Percentiles rank a stretch among this genome's conserved stretches.
phyloP scores from a whole-genome alignment of 495 filamentous ascomycete species.

The Thozetella sp. region DNA sequence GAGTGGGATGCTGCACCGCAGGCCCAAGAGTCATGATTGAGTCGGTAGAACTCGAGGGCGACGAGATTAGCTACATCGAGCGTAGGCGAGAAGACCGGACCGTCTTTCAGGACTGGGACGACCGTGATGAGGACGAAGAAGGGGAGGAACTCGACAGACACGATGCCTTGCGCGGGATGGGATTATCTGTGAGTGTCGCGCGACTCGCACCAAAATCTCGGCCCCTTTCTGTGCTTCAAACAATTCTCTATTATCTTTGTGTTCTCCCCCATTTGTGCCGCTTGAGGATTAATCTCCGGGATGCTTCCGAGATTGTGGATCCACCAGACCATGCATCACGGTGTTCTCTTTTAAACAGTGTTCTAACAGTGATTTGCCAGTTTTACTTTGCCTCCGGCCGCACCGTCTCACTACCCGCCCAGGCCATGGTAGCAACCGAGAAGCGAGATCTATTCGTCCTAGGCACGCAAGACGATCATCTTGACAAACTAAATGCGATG shows the following conservation, averaged over 20 bases:
- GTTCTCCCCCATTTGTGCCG: too few species aligned
- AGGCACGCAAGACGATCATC: not conserved
- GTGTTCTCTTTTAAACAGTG: not conserved
- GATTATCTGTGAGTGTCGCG: too few species aligned
- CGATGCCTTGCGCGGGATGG: too few species aligned
- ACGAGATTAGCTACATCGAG: not conserved
- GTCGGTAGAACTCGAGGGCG: not conserved
- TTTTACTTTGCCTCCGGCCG: not conserved
- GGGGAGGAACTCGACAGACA: not conserved
- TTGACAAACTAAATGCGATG: not conserved
- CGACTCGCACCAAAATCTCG: too few species aligned
- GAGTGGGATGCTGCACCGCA: not conserved
- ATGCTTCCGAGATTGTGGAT: too few species aligned
- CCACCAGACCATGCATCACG: not conserved
- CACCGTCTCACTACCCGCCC: not conserved
- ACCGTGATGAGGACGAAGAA: not conserved
- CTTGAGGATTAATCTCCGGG: too few species aligned
- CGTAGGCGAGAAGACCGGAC: too few species aligned
- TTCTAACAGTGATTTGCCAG: not conserved
- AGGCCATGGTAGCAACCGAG: not conserved
- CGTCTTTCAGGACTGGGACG: not conserved
- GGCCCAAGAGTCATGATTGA: not conserved
- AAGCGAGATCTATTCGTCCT: not conserved
- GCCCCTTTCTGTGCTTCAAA: too few species aligned
- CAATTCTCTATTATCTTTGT: too few species aligned